Evolutionary conservation across 2,329 filamentous ascomycete species (phyloP), one percentile per base, ranked within the genome.

Genomic region (Cordyceps militaris): DNA sequence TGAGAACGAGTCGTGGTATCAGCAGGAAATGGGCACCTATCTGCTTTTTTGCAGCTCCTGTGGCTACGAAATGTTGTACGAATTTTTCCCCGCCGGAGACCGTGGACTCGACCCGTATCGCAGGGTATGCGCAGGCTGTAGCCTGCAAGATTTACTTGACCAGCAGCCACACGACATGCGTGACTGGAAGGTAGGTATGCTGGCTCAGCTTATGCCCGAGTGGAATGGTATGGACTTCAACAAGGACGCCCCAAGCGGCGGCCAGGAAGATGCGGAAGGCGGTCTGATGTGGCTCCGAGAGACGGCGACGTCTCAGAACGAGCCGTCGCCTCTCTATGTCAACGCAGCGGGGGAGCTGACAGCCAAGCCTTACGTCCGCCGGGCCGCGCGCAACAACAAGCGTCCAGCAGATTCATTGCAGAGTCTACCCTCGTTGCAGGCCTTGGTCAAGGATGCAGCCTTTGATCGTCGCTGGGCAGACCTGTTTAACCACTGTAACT

Each of bases 31-130:
- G 69, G 67, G 62, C 0, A 46, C 55, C 3, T 21, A 58, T 2
- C 48, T 66, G 3, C 9, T 64, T 0, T 71, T 70, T 38, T 74
- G 72, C 52, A 65, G 61, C 0, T 72, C 69, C 1, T 74, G 72
- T 19, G 72, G 72, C 1, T 68, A 71, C 51, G 63, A 69, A 24
- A 66, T 66, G 32, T 57, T 69, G 1, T 28, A 63, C n/a, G 67
- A 71, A 4, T 70, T 74, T 26, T 74, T 68, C 47, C 56, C 59
- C 0, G 23, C 32, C 2, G 8, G 43, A 0, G 48, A 36, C 10
- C 60, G 61, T 2, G 4, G 13, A 1, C 8, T 36, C 10, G 59
- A 3, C 3, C 64, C 63, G 1, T 57, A 65, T 3, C 16, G 13
- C 1, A 63, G 66, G 7, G 19, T 63, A 1, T 74, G 72, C 36